A percentile compares a stretch with the other conserved stretches of the same genome.
Conservation (phyloP, 306 rosid species). For the Alnus glutinosa region DNA sequence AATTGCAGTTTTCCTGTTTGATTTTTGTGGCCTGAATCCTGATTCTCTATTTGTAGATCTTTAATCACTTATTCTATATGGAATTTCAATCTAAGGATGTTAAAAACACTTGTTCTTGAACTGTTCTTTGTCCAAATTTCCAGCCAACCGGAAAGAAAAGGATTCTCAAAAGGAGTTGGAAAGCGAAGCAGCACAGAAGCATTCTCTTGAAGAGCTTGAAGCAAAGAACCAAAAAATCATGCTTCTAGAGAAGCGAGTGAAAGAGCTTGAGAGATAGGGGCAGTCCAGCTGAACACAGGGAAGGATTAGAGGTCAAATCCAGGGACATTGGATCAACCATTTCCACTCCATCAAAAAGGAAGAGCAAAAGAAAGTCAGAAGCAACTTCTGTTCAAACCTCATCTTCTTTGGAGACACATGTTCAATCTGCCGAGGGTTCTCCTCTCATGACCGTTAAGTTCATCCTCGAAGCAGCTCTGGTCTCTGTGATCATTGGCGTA, state of each 20-base stretch:
- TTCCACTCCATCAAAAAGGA: slow-evolving; percentile 71
- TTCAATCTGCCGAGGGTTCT: slow-evolving; percentile 50
- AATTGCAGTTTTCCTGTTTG: too few relatives aligned
- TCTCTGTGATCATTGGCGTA: slow-evolving; percentile 73
- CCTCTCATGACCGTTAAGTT: slow-evolving; percentile 51
- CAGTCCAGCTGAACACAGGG: slow-evolving; percentile 37
- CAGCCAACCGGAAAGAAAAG: too few relatives aligned
- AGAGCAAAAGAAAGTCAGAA: slow-evolving; percentile 76
- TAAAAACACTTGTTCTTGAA: too few relatives aligned
- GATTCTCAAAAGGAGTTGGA: too few relatives aligned
- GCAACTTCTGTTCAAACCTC: slow-evolving; percentile 5
- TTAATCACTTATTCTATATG: too few relatives aligned
- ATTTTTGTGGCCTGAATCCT: too few relatives aligned
- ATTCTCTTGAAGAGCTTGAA: slow-evolving; percentile 69
- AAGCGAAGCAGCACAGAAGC: slow-evolving; percentile 34
- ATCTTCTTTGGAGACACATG: slow-evolving; percentile 42
- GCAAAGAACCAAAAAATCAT: slow-evolving; percentile 58
- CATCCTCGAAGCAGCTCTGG: slow-evolving; percentile 67
- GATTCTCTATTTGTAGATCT: too few relatives aligned
- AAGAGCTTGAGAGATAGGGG: slow-evolving; percentile 61
- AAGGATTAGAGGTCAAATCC: slow-evolving; percentile 68
- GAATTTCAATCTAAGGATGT: too few relatives aligned
- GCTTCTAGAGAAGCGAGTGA: slow-evolving; percentile 63
- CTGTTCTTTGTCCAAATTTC: too few relatives aligned
- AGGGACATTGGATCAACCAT: slow-evolving; percentile 74